Evolutionary conservation across 2,329 filamentous ascomycete species (phyloP), one percentile per base, ranked within the genome.

Genomic region (Endocalyx cinctus): DNA sequence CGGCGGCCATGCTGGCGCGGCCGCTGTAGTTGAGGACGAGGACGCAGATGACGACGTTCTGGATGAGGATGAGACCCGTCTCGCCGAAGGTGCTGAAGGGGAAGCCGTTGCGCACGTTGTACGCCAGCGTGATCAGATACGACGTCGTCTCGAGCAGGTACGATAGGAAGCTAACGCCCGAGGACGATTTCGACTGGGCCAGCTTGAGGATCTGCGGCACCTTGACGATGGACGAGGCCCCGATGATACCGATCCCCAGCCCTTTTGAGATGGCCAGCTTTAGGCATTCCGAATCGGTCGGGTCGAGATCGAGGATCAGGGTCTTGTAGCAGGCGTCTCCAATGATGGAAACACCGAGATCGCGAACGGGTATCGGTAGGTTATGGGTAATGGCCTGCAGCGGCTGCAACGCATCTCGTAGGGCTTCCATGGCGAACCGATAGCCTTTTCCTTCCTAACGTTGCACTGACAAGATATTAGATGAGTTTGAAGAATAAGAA

Each of bases 61-160:
- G 92, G 38, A 82, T 80, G 31, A 92, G 75, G 50, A 98, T 96
- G 54, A 97, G 71, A 23, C 85, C 88, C 17, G 87, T 90, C 74
- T 98, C 92, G 60, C 92, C 92, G 60, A 85, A 98, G 10, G 92
- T 98, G 72, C 84, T 94, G 66, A 98, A 96, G 4, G 92, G 90
- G 50, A 95, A 96, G 16, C 80, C 82, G 54, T 88, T 87, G 57
- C 92, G 87, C 46, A 86, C 72, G 60, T 94, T 95, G 71, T 98
- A 98, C 33, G 87, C 85, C 47, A 98, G 77, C 5, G 82, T 84
- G 62, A 96, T 94, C 51, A 96, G 73, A 65, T 94, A 90, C 38
- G 83, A 79, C 35, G 77, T 73, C 7, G 88, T 96, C 69, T 98
- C 92, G 58, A 98, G 86, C 20, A 92, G 72, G 68, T 96, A 97